These are phyloP conservation scores for Thelonectria blattea DNA, from an alignment of 2,329 filamentous ascomycete species.

Conservation along the genomic window DNA sequence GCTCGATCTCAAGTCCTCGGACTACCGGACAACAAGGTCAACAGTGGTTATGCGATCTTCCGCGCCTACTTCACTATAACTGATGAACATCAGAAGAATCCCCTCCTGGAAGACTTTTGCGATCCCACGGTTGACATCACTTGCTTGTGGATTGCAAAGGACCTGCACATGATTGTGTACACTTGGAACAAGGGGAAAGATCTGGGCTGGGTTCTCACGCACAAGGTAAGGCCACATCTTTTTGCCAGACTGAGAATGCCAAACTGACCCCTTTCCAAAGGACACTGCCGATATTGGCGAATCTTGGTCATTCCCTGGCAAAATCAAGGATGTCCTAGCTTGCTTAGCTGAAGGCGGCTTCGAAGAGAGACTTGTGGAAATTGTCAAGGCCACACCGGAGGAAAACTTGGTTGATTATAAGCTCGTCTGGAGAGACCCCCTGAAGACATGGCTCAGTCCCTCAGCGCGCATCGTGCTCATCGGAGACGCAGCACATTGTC, in stretches of 20 bases:
- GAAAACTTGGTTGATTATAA: constrained; percentile 25
- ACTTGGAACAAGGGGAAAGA: constrained; percentile 17
- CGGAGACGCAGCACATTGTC: constrained; percentile 29
- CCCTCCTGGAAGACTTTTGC: background rate
- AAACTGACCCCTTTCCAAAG: background rate
- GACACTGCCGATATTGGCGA: background rate
- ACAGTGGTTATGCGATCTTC: constrained; percentile 16
- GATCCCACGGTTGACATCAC: background rate
- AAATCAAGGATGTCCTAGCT: background rate
- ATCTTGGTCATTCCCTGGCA: background rate
- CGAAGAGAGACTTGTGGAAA: constrained; percentile 20
- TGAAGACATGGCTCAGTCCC: constrained; percentile 24
- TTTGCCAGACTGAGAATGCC: background rate
- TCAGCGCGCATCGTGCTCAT: constrained; percentile 15
- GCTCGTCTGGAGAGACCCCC: constrained; percentile 24
- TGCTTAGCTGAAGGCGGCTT: background rate
- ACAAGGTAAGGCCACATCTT: background rate
- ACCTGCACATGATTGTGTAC: constrained; percentile 13
- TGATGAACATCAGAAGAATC: constrained; percentile 7
- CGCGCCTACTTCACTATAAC: constrained; percentile 10
- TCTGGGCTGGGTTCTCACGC: constrained; percentile 5
- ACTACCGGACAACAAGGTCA: constrained; percentile 7
- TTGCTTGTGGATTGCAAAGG: constrained; percentile 8
- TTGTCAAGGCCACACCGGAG: constrained; percentile 25
- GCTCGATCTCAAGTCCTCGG: constrained; percentile 7